A percentile compares a stretch with the other conserved stretches of the same genome.
phyloP scores from a whole-genome alignment of 495 filamentous ascomycete species.

The Aspergillus steynii region DNA sequence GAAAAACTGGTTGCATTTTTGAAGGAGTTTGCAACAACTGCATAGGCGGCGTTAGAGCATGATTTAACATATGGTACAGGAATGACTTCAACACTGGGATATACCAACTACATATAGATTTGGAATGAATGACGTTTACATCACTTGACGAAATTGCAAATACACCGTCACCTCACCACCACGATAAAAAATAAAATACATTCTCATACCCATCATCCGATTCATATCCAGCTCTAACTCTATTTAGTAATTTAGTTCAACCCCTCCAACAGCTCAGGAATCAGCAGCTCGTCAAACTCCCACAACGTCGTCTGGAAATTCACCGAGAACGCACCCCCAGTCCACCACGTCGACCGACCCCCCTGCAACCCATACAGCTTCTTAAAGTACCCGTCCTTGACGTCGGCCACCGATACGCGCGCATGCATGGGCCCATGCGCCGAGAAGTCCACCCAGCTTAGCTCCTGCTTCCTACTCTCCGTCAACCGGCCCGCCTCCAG shows the following conservation, averaged over 20 bases:
- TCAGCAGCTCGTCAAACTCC: conserved; percentile 35
- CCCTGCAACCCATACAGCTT: conserved; percentile 41
- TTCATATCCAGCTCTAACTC: no score
- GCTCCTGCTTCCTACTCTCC: conserved; percentile 14
- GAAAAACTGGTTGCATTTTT: conserved; percentile 62
- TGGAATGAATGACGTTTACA: not conserved
- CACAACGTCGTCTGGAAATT: conserved; percentile 43
- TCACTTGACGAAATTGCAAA: no score
- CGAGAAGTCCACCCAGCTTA: conserved; percentile 37
- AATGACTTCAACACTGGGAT: not conserved
- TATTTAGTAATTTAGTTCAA: conserved; percentile 8
- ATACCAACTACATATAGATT: not conserved
- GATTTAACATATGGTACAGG: conserved; percentile 4
- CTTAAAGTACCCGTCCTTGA: conserved; percentile 36
- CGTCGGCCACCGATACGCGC: conserved; percentile 27
- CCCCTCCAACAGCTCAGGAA: conserved; percentile 25
- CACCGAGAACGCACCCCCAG: conserved; percentile 37
- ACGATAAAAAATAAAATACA: no score
- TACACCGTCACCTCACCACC: no score
- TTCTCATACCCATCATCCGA: no score
- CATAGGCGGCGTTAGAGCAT: conserved; percentile 8
- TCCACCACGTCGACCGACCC: conserved; percentile 41
- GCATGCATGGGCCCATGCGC: conserved; percentile 41
- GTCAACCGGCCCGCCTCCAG: conserved; percentile 27
- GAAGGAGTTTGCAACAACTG: conserved; percentile 44